These are phyloP conservation scores for Sphaerulina populicola DNA, from an alignment of 2,329 filamentous ascomycete genomes.

Conservation along the genomic window DNA sequence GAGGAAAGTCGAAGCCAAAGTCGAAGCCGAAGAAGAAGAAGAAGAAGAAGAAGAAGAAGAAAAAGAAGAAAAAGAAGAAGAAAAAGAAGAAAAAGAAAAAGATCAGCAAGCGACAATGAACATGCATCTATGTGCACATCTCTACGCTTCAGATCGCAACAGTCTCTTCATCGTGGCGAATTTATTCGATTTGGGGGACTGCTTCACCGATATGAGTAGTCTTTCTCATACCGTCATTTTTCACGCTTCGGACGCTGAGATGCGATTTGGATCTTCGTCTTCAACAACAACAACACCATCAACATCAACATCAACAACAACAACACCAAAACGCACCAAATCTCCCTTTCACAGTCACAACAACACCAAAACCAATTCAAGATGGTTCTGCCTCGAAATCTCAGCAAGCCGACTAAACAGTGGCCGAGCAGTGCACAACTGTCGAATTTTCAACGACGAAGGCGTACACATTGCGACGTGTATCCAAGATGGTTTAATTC, in stretches of 20 bases:
- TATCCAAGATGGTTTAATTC: slow-evolving; percentile 45
- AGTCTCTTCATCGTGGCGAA: slow-evolving; percentile 47
- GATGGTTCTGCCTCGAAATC: slow-evolving; percentile 46
- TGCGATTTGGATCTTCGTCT: slow-evolving; percentile 32
- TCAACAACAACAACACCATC: neutral
- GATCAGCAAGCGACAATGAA: too few species aligned
- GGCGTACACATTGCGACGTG: slow-evolving; percentile 42
- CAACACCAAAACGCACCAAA: too few species aligned
- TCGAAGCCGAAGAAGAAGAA: too few species aligned
- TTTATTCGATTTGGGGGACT: slow-evolving; percentile 38
- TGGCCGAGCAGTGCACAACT: slow-evolving; percentile 43
- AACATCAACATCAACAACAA: too few species aligned
- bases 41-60: slow-evolving; percentile 30
- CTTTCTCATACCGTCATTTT: slow-evolving; percentile 44
- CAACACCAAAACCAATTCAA: too few species aligned
- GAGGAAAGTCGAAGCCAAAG: too few species aligned
- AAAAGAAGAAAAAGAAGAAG: too few species aligned
- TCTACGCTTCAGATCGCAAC: slow-evolving; percentile 51
- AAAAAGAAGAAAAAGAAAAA: slow-evolving; percentile 34
- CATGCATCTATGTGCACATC: slow-evolving; percentile 50
- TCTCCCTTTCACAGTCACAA: too few species aligned
- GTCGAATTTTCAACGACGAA: slow-evolving; percentile 37
- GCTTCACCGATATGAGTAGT: slow-evolving; percentile 40
- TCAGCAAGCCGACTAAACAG: slow-evolving; percentile 39
- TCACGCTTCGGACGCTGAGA: slow-evolving; percentile 36